Conservation (phyloP, 2,329 filamentous ascomycete genomes). For the Chrysosporium queenslandicum region DNA sequence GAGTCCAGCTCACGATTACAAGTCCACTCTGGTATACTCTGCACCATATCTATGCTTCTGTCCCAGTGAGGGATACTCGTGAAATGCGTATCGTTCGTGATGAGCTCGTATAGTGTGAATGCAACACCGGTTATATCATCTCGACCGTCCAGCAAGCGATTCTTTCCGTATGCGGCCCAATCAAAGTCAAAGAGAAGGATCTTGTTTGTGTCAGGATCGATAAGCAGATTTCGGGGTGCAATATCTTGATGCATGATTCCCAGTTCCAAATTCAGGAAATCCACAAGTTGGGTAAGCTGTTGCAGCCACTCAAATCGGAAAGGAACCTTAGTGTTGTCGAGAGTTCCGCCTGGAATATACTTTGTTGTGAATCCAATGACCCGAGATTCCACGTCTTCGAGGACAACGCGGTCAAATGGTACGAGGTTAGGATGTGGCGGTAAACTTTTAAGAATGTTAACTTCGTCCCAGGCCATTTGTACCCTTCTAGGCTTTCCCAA, state of each 20-base stretch:
- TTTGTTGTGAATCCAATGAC: constrained; percentile 12
- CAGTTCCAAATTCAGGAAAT: constrained; percentile 12
- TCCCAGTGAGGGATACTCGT: too few relatives aligned
- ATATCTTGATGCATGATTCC: constrained; percentile 13
- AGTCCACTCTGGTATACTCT: too few relatives aligned
- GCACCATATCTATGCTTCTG: too few relatives aligned
- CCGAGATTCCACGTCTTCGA: constrained; percentile 8
- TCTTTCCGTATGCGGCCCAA: background rate
- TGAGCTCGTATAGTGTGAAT: constrained; percentile 12
- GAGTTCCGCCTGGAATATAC: constrained; percentile 8
- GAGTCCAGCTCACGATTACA: too few relatives aligned
- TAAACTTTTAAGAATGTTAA: constrained; percentile 10
- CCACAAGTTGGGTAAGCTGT: constrained; percentile 12
- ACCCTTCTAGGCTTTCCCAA: background rate
- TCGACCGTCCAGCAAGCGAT: background rate
- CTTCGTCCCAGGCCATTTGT: constrained; percentile 7
- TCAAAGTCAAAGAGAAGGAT: constrained; percentile 12
- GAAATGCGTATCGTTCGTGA: too few relatives aligned
- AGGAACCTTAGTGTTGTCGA: constrained; percentile 3
- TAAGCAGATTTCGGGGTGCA: constrained; percentile 11
- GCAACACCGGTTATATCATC: constrained; percentile 8
- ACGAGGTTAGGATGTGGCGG: constrained; percentile 1
- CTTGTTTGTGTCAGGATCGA: constrained; percentile 8
- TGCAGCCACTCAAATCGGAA: constrained; percentile 15
- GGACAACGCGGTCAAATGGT: constrained; percentile 10